Base-by-base conservation (phyloP, 371 early-diverging fungal genomes). In the Mucor circinelloides region DNA sequence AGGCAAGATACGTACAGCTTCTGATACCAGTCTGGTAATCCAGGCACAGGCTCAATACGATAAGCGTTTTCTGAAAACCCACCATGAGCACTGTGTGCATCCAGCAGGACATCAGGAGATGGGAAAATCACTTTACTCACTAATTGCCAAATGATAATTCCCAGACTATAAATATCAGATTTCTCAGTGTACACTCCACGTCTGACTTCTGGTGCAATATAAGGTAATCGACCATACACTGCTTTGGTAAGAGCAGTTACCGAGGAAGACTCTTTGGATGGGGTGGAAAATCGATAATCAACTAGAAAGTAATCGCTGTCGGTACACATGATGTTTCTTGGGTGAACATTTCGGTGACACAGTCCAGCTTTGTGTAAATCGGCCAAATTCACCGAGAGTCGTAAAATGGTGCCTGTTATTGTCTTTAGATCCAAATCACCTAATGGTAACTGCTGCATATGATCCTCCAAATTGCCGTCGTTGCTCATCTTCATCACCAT, bases 101-200 rank as follows among this genome's bases (percentile, higher is more conserved):
- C 60, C 13, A 79, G 65, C 21, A 81, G 52, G 0, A 83, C 73
- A 50, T 83, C 80, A 0, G 83, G 80, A 1, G 83, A 80, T 17
- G 83, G 80, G 56, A 80, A 83, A 8, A 83, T 74, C 25, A 83
- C 83, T 66, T 83, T 83, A 67, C 79, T 77, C 23, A 83, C 79
- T 34, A 83, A 69, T 58, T 83, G 83, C 80, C 83, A 83, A 28
- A 83, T 75, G 27, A 83, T 83, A 6, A 83, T 64, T 0, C 83
- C 83, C 15, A 83, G 57, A 23, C 80, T 75, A 42, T 78, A 78
- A 9, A 83, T 80, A 34, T 83, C 83, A 8, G 80, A 83, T 60
- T 83, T 83, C 38, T 83, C 80, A 0, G 79, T 80, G 57, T 80
- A 83, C 1, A 78, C 67, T 1, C 80, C 83, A 23, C 73, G 76